These are phyloP conservation scores for Polygonum aviculare DNA, from an alignment of 148 eudicot genomes.

Conservation along the genomic window DNA sequence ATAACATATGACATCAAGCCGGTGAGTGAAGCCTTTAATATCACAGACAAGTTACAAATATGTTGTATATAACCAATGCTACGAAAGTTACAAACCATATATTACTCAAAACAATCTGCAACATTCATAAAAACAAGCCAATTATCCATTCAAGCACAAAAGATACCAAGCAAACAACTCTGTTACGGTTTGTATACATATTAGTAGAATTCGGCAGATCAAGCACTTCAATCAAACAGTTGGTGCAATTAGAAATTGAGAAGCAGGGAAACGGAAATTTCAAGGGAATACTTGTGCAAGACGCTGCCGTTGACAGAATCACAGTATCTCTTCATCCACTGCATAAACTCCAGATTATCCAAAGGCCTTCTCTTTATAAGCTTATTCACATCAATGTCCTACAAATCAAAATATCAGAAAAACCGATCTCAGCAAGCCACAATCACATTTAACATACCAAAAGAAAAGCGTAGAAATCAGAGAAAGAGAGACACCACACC, in stretches of 20 bases:
- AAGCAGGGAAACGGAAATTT: neutral
- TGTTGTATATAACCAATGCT: too few species aligned
- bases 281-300: slow-evolving; percentile 30
- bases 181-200: neutral
- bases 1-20: too few species aligned
- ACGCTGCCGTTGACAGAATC: slow-evolving; percentile 62
- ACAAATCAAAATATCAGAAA: slow-evolving; percentile 7
- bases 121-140: too few species aligned
- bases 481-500: neutral
- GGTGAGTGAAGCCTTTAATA: too few species aligned
- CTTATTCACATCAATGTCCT: slow-evolving; percentile 93
- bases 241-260: neutral
- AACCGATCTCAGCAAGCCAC: too few species aligned
- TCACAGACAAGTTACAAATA: too few species aligned
- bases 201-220: neutral
- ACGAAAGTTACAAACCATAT: too few species aligned
- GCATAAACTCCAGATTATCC: slow-evolving; percentile 95
- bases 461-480: neutral
- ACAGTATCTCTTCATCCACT: slow-evolving; percentile 93
- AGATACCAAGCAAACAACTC: neutral
- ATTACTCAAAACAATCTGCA: too few species aligned
- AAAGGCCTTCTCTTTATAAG: slow-evolving; percentile 74
- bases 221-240: neutral
- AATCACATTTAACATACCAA: neutral
- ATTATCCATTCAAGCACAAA: too few species aligned